phyloP scores from a whole-genome alignment of 2,329 filamentous ascomycete genomes.

The Ramichloridium luteum region DNA sequence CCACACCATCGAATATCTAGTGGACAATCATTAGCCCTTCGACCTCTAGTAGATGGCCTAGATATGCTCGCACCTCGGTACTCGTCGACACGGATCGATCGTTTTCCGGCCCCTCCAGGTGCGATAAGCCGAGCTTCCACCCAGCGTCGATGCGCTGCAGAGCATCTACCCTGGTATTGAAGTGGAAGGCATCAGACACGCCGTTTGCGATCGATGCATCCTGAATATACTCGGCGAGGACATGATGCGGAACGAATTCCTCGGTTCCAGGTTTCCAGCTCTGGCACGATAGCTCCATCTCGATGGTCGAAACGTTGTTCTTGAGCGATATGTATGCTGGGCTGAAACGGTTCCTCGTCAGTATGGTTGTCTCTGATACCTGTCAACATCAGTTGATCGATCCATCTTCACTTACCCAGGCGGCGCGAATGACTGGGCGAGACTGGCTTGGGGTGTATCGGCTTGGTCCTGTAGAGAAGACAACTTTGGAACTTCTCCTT shows the following conservation, averaged over 20 bases:
- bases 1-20: slow-evolving; percentile 39
- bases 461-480: too few species aligned
- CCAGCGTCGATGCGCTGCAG: too few species aligned
- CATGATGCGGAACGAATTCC: slow-evolving; percentile 45
- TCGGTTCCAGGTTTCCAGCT: slow-evolving; percentile 48
- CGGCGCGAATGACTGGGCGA: slow-evolving; percentile 36
- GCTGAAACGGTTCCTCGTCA: slow-evolving; percentile 25
- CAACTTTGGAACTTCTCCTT: too few species aligned
- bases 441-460: too few species aligned
- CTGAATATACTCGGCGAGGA: slow-evolving; percentile 49
- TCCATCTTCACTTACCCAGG: slow-evolving; percentile 34
- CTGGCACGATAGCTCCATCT: slow-evolving; percentile 39
- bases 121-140: slow-evolving; percentile 44
- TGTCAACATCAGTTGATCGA: too few species aligned
- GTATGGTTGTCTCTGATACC: too few species aligned
- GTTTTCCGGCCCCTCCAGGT: too few species aligned
- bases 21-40: too few species aligned
- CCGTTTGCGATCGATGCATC: slow-evolving; percentile 41
- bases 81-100: too few species aligned
- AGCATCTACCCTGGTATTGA: too few species aligned
- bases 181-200: slow-evolving; percentile 39
- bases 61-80: too few species aligned
- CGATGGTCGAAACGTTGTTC: slow-evolving; percentile 42
- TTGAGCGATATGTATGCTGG: slow-evolving; percentile 42
- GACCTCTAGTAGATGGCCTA: too few species aligned